Conservation (phyloP, 352 stramenopile genomes). For the Pythium diclinum region DNA sequence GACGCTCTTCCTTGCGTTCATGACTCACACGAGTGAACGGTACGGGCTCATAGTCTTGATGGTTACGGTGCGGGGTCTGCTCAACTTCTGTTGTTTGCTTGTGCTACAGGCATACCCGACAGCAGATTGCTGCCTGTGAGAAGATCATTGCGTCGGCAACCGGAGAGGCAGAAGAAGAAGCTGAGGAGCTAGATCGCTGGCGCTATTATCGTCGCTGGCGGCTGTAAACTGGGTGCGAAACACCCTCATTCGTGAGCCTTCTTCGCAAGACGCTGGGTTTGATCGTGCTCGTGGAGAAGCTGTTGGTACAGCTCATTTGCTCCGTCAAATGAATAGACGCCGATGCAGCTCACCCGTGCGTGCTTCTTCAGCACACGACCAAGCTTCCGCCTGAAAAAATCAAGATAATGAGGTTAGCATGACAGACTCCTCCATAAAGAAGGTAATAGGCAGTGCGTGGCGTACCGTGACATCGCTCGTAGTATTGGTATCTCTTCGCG, state of each 20-base stretch:
- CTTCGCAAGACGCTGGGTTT: not conserved
- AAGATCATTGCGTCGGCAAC: constrained; percentile 5
- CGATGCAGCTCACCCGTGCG: constrained; percentile 93
- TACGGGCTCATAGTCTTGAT: constrained; percentile 1
- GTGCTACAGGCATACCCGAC: not conserved
- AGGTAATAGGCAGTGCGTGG: no score
- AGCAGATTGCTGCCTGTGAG: constrained; percentile 18
- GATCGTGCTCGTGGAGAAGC: constrained; percentile 26
- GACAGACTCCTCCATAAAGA: not conserved
- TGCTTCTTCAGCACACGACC: constrained; percentile 91
- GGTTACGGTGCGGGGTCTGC: no score
- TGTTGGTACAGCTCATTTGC: constrained; percentile 85
- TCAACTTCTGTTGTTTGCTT: no score
- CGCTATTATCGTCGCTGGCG: constrained; percentile 47
- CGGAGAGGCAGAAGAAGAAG: constrained; percentile 15
- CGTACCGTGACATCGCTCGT: constrained; percentile 40
- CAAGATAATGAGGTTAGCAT: constrained; percentile 38
- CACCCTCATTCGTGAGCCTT: not conserved
- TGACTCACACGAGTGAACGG: constrained; percentile 32
- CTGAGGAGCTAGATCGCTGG: constrained; percentile 5
- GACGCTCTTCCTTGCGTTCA: constrained; percentile 31
- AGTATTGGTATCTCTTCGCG: constrained; percentile 50
- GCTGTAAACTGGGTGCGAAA: not conserved
- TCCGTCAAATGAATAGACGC: constrained; percentile 94
- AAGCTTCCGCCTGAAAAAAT: constrained; percentile 85